Evolutionary conservation across 306 rosid genomes (phyloP).

Genomic region (Ormosia emarginata): DNA sequence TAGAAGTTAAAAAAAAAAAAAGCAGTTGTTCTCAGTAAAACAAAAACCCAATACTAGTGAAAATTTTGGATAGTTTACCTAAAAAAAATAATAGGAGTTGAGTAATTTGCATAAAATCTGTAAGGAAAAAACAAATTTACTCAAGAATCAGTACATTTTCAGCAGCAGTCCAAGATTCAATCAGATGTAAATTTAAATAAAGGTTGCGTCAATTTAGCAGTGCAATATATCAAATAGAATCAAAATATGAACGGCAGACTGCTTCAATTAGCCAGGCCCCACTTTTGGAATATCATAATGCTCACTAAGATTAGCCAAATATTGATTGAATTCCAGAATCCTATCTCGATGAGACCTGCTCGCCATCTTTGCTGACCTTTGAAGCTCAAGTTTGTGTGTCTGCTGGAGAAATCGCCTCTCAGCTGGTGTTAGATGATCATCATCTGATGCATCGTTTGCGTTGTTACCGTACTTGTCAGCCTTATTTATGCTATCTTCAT

Average conservation of each 20-base stretch:
- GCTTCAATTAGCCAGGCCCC: constrained; percentile 31
- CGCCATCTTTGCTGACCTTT: constrained; percentile 31
- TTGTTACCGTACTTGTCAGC: constrained; percentile 6
- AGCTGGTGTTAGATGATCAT: constrained; percentile 30
- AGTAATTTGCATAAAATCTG: too few species aligned
- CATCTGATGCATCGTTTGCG: not conserved
- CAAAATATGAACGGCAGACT: not conserved
- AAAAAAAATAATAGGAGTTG: too few species aligned
- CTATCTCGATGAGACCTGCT: constrained; percentile 35
- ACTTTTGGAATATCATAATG: constrained; percentile 46
- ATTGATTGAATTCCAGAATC: constrained; percentile 29
- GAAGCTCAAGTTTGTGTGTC: constrained; percentile 35
- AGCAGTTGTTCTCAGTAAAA: too few species aligned
- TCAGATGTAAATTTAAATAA: not conserved
- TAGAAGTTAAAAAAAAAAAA: too few species aligned
- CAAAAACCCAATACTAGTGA: too few species aligned
- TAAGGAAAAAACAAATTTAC: too few species aligned
- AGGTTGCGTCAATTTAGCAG: not conserved
- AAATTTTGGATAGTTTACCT: too few species aligned
- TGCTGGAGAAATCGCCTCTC: constrained; percentile 36
- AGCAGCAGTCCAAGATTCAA: not conserved
- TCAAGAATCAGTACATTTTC: too few species aligned
- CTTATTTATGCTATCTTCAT: not conserved
- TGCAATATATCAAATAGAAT: not conserved
- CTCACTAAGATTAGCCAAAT: constrained; percentile 38